phyloP scores from a whole-genome alignment of 148 eudicot genomes.

The Vaccinium macrocarpon region DNA sequence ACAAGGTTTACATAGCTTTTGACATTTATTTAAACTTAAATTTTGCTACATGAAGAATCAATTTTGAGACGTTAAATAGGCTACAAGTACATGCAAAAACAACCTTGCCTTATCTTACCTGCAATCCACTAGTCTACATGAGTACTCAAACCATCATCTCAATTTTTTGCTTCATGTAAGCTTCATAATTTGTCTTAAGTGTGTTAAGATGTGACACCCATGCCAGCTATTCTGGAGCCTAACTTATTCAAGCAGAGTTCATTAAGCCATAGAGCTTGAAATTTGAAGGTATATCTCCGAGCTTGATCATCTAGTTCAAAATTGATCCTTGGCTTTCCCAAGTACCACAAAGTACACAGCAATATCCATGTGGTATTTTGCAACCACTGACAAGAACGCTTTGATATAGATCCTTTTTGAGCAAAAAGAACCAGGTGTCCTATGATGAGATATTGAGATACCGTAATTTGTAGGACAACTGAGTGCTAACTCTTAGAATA shows the following conservation, averaged over 20 bases:
- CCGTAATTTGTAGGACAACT: not conserved
- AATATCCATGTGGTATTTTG: not conserved
- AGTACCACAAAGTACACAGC: not conserved
- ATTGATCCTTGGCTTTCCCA: not conserved
- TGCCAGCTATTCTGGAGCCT: not conserved
- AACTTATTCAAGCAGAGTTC: not conserved
- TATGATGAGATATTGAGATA: not conserved
- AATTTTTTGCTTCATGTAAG: not conserved
- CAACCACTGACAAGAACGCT: not conserved
- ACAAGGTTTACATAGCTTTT: not conserved
- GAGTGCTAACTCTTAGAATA: not conserved
- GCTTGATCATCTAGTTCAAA: not conserved
- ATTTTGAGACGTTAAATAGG: not conserved
- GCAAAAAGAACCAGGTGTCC: not conserved
- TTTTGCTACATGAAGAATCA: not conserved
- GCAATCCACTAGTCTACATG: not conserved
- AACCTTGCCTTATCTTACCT: not conserved
- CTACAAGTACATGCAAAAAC: not conserved
- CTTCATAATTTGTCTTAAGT: conserved; percentile 3
- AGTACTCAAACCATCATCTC: not conserved
- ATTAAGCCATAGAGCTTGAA: not conserved
- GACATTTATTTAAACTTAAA: not conserved
- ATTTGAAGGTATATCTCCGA: not conserved
- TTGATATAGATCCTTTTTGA: not conserved
- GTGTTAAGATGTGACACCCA: not conserved